Conservation (phyloP, 352 stramenopile species). For the Phytophthora ramorum region DNA sequence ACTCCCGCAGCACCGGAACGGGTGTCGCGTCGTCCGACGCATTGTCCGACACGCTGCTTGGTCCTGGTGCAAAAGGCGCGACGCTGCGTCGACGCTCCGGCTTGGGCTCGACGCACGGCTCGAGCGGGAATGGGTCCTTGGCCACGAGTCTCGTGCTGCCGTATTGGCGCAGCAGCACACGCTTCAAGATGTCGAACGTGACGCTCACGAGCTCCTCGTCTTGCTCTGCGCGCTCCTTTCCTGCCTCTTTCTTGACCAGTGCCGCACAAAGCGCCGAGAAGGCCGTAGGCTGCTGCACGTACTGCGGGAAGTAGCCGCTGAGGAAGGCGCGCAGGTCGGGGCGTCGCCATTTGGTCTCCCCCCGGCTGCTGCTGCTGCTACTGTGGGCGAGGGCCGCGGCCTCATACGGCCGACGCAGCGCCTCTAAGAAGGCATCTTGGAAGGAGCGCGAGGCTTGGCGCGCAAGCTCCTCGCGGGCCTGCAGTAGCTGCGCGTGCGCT, state of each 20-base stretch:
- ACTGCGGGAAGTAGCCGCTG: conserved; percentile 43
- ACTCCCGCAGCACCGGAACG: conserved; percentile 46
- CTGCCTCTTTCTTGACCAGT: conserved; percentile 5
- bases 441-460: conserved; percentile 27
- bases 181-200: conserved; percentile 50
- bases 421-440: conserved; percentile 51
- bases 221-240: background rate
- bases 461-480: conserved; percentile 30
- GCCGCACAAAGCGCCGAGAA: conserved; percentile 41
- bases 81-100: conserved; percentile 25
- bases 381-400: conserved; percentile 1
- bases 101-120: conserved; percentile 32
- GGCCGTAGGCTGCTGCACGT: conserved; percentile 22
- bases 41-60: conserved; percentile 19
- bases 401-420: conserved; percentile 37
- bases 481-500: conserved; percentile 27
- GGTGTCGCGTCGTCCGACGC: conserved; percentile 7
- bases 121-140: conserved; percentile 49
- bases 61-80: conserved; percentile 5
- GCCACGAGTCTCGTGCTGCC: conserved; percentile 38
- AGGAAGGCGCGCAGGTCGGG: conserved; percentile 43
- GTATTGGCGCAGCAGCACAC: conserved; percentile 46
- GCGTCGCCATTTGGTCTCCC: conserved; percentile 31
- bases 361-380: conserved; percentile 8
- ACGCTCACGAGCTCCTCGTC: conserved; percentile 13